Percentiles rank a stretch among this genome's conserved stretches.
These are phyloP conservation scores for Diophrys appendiculata DNA, from an alignment of 73 alveolate genomes.

Conservation along the genomic window DNA sequence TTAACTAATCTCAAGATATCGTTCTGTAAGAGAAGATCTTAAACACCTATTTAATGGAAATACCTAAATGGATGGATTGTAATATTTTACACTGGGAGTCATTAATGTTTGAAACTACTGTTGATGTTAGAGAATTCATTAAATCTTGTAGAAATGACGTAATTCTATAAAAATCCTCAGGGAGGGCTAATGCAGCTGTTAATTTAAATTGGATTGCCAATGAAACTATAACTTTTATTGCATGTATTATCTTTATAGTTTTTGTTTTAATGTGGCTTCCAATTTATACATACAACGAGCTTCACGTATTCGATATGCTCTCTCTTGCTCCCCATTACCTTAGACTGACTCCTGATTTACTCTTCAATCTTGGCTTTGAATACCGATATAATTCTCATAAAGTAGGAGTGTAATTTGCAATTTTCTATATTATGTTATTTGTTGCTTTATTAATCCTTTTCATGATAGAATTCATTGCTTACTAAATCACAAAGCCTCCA, in stretches of 20 bases:
- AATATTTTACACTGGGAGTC: neutral
- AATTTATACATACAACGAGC: neutral
- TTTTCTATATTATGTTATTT: too few relatives aligned
- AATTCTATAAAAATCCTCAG: neutral
- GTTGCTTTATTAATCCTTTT: too few relatives aligned
- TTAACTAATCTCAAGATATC: neutral
- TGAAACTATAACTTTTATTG: neutral
- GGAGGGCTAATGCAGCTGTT: neutral
- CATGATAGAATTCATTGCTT: neutral
- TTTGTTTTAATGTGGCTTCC: neutral
- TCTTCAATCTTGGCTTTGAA: neutral
- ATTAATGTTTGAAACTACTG: neutral
- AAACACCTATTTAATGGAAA: neutral
- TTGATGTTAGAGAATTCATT: neutral
- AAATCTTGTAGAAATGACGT: neutral
- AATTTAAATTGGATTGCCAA: neutral
- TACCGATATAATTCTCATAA: neutral
- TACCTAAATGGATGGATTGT: neutral
- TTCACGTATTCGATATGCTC: neutral
- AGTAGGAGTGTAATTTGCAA: neutral
- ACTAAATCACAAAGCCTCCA: neutral
- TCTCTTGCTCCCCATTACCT: neutral
- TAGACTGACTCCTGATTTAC: neutral
- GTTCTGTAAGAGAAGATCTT: neutral
- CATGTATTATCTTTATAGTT: neutral